Conservation (phyloP, 441 rosid genomes). For the Croton setiger region DNA sequence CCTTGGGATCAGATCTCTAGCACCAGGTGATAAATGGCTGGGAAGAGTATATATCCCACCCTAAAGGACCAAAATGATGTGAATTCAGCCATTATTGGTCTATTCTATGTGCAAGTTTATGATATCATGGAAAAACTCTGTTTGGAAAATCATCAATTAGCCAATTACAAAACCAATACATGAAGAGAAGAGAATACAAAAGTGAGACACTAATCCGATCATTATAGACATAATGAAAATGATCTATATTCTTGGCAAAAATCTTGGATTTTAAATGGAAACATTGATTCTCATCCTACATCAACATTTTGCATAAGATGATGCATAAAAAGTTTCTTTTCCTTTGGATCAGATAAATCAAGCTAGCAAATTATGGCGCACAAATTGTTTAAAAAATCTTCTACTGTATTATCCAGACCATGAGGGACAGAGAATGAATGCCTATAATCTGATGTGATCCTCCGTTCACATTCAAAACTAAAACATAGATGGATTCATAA, state of each 20-base stretch:
- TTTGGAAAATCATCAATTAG: neutral
- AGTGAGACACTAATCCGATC: neutral
- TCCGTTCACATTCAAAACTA: neutral
- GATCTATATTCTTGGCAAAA: neutral
- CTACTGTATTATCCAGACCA: neutral
- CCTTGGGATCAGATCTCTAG: constrained; percentile 91
- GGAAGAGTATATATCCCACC: constrained; percentile 98
- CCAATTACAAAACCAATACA: neutral
- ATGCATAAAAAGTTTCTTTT: neutral
- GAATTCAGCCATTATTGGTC: neutral
- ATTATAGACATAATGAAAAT: neutral
- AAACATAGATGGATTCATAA: neutral
- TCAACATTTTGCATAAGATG: neutral
- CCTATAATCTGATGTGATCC: neutral
- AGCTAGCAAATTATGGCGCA: neutral
- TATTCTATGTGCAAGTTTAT: neutral
- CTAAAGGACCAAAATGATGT: constrained; percentile 35
- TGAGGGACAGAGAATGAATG: neutral
- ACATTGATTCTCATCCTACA: neutral
- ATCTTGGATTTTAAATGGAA: neutral
- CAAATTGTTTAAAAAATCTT: no score
- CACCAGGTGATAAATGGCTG: constrained; percentile 86
- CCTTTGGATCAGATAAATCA: neutral
- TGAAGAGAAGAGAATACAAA: neutral
- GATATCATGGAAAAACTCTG: neutral